Base-by-base conservation (phyloP, 2,329 filamentous ascomycete species). In the Neofusicoccum kwambonambiense region DNA sequence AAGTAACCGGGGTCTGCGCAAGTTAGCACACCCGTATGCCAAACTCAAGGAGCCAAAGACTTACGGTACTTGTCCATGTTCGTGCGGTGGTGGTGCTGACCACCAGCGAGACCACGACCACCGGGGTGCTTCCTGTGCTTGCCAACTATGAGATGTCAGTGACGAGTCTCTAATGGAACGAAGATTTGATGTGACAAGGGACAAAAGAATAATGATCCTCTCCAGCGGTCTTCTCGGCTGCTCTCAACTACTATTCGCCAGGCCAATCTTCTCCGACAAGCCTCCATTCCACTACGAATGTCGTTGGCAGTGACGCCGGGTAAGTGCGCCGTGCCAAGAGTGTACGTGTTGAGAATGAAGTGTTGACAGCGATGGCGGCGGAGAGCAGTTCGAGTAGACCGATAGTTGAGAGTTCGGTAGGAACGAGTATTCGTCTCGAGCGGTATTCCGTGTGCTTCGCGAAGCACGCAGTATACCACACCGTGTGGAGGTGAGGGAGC, bases 71-170 rank as follows among this genome's bases (percentile, higher is more conserved):
- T 93, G 82, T 92, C 90, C 77, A 93, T 85, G 86, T 96, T 96
- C 79, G 92, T 96, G 74, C 92, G 84, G 89, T 96, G 92, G 86
- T 99, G 95, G 87, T 99, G 95, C 86, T 97, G 92, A 88, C 93
- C 94, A 96, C 95, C 94, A 81, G 95, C 95, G 84, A 91, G 91
- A 58, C 52, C 63, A 78, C 86, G 86, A 86, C 86, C 86, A 86
- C 86, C 86, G 78, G 88, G 88, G 77, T 89, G 86, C 80, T 99
- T 98, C 81, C 95, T 87, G 90, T 97, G 93, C 91, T 98, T 98
- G 82, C 95, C 95, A 81, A 98, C 41, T 44, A 3, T 17, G 41
- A 44, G 6, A 4, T 17, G 41, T 44, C 4, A 44, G 41, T 44
- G 8, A 83, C 89, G 94, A 94, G 87, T 95, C 94, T 83, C 96